Conservation (phyloP, 163 green algal species). For the Scenedesmus sp. region DNA sequence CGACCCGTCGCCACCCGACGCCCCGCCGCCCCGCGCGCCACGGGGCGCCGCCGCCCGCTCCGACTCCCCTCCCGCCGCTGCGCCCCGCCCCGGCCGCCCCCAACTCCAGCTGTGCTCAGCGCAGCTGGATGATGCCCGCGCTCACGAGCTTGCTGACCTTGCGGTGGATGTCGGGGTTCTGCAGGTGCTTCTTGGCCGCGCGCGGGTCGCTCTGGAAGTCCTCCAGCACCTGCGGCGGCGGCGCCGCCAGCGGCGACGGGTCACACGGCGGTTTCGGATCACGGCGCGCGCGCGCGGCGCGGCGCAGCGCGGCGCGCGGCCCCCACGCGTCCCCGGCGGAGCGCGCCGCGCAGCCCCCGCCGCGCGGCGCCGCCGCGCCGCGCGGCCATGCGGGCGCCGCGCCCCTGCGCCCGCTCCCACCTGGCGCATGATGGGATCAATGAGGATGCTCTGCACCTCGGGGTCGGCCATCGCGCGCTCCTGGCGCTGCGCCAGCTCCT, state of each 20-base stretch:
- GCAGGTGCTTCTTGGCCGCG: slow-evolving; percentile 79
- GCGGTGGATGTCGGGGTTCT: slow-evolving; percentile 79
- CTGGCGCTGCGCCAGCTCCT: slow-evolving; percentile 92
- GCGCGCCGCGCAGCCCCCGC: too few species aligned
- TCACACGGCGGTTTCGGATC: background rate
- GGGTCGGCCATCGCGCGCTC: slow-evolving; percentile 90
- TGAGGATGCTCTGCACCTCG: slow-evolving; percentile 96
- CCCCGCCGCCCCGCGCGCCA: too few species aligned
- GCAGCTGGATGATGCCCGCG: slow-evolving; percentile 87
- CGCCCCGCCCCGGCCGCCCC: too few species aligned
- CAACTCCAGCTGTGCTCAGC: too few species aligned
- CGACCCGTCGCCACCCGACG: too few species aligned
- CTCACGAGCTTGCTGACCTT: slow-evolving; percentile 93
- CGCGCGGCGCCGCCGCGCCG: too few species aligned
- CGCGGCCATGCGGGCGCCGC: too few species aligned
- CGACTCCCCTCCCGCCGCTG: too few species aligned
- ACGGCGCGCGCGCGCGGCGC: background rate
- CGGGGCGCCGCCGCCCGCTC: too few species aligned
- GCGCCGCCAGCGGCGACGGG: background rate
- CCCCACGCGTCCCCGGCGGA: too few species aligned
- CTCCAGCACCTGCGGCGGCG: slow-evolving; percentile 9
- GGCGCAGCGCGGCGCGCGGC: too few species aligned
- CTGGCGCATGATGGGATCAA: slow-evolving; percentile 96
- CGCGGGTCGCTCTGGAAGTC: slow-evolving; percentile 64
- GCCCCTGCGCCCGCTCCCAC: slow-evolving; percentile 19